Base-by-base conservation (phyloP, 2,329 filamentous ascomycete genomes). In the Colletotrichum simmondsii region DNA sequence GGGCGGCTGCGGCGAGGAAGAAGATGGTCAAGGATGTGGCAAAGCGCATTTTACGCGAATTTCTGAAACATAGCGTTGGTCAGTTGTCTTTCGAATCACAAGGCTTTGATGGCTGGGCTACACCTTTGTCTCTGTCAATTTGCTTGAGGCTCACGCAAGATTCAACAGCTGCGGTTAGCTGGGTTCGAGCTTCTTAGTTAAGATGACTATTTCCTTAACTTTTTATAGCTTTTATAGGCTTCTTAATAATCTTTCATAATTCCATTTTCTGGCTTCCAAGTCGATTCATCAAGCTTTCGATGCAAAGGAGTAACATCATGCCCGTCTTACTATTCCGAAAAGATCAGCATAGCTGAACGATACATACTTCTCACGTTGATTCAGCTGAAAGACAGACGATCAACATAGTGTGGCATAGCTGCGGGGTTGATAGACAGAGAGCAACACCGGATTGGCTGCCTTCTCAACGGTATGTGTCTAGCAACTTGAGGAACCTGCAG, bases 31-130 rank as follows among this genome's bases (percentile, higher is more conserved):
- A 4, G 49, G 56, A 24, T 28, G 35, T 32, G 46, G 60, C 58
- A 56, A 75, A 65, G 26, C 65, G 72, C 75, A 76, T 76, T 28
- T 59, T 75, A 28, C 28, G 16, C 6, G 7, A 14, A 11, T 35
- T 30, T 26, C 24, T 58, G 37, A 2, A 11, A 22, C n/a, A 14
- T 5, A 5, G 4, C 24, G n/a, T 24, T 26, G 35, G 22, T 26
- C 4, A 19, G 8, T 12, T 2, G n/a, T 11, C 12, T 35, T 63
- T 24, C n/a, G 46, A 4, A 35, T n/a, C 26, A 5, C 7, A 19
- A 14, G 10, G 22, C 4, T n/a, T 6, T 35, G 19, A 5, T 19
- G 19, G 19, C 3, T 19, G 7, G 19, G 24, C 8, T 19, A 19
- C 53, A 63, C 60, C 19, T 35, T n/a, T 19, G 42, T n/a, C 10